phyloP scores from a whole-genome alignment of 805 yeast species.

The Spathaspora hagerdaliae region DNA sequence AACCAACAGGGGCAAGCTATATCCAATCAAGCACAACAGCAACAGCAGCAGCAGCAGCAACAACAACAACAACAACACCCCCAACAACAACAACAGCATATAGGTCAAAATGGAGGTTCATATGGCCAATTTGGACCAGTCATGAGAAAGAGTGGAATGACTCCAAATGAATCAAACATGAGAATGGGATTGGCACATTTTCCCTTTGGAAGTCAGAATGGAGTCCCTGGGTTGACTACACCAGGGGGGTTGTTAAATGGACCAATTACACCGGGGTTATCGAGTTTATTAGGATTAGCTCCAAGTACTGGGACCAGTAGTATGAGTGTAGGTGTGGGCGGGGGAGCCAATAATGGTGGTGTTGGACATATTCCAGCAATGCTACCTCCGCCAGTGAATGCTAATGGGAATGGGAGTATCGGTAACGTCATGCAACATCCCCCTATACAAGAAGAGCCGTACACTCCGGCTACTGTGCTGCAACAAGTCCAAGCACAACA shows the following conservation, averaged over 20 bases:
- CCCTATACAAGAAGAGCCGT: neutral
- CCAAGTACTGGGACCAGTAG: conserved; percentile 1
- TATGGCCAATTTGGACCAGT: conserved; percentile 26
- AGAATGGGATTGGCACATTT: conserved; percentile 49
- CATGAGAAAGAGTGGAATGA: conserved; percentile 50
- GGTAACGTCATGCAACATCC: neutral
- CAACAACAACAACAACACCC: neutral
- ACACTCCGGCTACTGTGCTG: neutral
- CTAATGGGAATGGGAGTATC: neutral
- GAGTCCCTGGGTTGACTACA: conserved; percentile 32
- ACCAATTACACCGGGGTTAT: conserved; percentile 47
- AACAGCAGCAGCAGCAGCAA: conserved; percentile 6
- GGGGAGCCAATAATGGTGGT: neutral
- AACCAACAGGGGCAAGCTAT: conserved; percentile 19
- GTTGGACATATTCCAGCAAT: neutral
- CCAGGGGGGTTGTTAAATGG: conserved; percentile 37
- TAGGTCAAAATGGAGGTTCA: neutral
- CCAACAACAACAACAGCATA: neutral
- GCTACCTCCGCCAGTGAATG: neutral
- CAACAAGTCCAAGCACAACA: conserved; percentile 4
- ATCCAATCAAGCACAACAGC: neutral
- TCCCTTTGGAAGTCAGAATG: conserved; percentile 27
- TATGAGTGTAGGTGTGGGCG: neutral
- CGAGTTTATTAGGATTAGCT: conserved; percentile 33
- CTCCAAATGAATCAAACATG: conserved; percentile 72